These are phyloP conservation scores for Dioscorea dumetorum DNA, from an alignment of 106 monocot species.

Conservation along the genomic window DNA sequence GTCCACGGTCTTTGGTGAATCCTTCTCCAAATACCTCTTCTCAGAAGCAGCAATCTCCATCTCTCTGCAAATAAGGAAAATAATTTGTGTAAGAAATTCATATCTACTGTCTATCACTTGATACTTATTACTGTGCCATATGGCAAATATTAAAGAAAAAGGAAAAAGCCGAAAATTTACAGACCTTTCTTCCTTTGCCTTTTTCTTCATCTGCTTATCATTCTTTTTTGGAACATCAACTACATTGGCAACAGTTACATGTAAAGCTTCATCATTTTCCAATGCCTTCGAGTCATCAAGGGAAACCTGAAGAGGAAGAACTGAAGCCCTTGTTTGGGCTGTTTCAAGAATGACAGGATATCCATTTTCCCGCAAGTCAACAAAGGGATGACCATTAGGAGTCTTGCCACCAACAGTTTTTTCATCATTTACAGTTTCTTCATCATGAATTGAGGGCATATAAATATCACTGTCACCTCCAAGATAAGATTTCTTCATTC, in stretches of 20 bases:
- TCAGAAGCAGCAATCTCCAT: slow-evolving; percentile 68
- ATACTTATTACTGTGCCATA: too few species aligned
- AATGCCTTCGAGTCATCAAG: slow-evolving; percentile 63
- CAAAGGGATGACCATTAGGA: not conserved
- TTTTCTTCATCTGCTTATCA: slow-evolving; percentile 43
- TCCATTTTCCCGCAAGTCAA: slow-evolving; percentile 17
- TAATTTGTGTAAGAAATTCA: not conserved
- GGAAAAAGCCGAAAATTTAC: too few species aligned
- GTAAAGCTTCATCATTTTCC: slow-evolving; percentile 12
- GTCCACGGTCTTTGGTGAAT: slow-evolving; percentile 61
- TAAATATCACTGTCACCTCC: slow-evolving; percentile 13
- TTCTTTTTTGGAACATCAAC: slow-evolving; percentile 22
- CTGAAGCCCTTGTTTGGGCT: slow-evolving; percentile 30
- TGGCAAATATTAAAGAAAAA: not conserved
- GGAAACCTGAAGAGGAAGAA: slow-evolving; percentile 72
- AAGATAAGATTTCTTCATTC: slow-evolving; percentile 78
- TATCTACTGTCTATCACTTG: too few species aligned
- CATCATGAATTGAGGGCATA: slow-evolving; percentile 2
- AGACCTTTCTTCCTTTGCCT: slow-evolving; percentile 79
- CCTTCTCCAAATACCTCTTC: slow-evolving; percentile 52
- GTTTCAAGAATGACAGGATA: slow-evolving; percentile 6
- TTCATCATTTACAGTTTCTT: slow-evolving; percentile 15
- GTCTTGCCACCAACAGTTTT: not conserved
- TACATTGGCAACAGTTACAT: slow-evolving; percentile 7
- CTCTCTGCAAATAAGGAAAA: slow-evolving; percentile 45